phyloP scores from a whole-genome alignment of 768 basidiomycete genomes.

The Gyrodon lividus region DNA sequence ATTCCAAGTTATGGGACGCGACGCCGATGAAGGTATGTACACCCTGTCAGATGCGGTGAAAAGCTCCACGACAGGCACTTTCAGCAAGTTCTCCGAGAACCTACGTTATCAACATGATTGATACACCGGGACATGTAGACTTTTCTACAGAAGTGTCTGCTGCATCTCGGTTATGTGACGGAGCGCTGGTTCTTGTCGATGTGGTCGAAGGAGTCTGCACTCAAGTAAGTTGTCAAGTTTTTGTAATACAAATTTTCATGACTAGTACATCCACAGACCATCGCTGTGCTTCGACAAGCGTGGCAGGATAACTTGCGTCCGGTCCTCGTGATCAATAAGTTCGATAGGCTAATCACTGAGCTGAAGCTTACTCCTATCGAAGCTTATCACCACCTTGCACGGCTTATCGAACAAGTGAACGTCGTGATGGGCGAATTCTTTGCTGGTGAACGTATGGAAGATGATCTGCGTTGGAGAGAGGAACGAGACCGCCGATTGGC shows the following conservation, averaged over 20 bases:
- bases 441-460: conserved; percentile 94
- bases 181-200: conserved; percentile 92
- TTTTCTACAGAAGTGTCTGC: conserved; percentile 97
- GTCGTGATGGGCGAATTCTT: conserved; percentile 98
- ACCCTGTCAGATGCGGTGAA: conserved; percentile 2
- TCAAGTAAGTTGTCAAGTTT: conserved; percentile 58
- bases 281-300: conserved; percentile 92
- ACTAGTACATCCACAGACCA: conserved; percentile 56
- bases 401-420: conserved; percentile 95
- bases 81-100: conserved; percentile 60
- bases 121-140: conserved; percentile 98
- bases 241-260: neutral
- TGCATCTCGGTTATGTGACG: conserved; percentile 91
- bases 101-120: conserved; percentile 92
- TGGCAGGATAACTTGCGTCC: conserved; percentile 88
- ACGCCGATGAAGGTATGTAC: conserved; percentile 54
- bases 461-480: conserved; percentile 92
- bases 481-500: conserved; percentile 82
- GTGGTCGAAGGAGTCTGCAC: conserved; percentile 98
- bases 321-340: conserved; percentile 94
- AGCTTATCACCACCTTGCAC: conserved; percentile 91
- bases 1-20: conserved; percentile 74
- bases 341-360: conserved; percentile 92
- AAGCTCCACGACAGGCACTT: conserved; percentile 34
- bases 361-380: conserved; percentile 88